Evolutionary conservation across 805 yeast genomes (phyloP).

Genomic region (Candida tammaniensis): DNA sequence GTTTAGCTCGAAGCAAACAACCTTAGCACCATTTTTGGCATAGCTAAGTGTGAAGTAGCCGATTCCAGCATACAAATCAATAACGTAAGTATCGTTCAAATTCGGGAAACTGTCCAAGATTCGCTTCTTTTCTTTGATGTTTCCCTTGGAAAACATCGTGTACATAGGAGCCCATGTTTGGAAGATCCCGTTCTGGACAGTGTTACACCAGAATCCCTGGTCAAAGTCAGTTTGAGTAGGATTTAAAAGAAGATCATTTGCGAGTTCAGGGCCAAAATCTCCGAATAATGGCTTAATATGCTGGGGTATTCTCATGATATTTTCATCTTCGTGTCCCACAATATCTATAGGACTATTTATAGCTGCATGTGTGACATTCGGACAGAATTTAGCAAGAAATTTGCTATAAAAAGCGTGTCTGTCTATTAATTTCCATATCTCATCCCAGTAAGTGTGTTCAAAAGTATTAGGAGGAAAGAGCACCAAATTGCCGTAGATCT

Average conservation of each 20-base stretch:
- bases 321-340: conserved; percentile 49
- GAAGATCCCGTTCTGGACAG: conserved; percentile 66
- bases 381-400: conserved; percentile 13
- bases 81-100: conserved; percentile 42
- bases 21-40: conserved; percentile 49
- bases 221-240: conserved; percentile 46
- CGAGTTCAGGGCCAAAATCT: conserved; percentile 60
- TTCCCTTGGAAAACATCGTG: conserved; percentile 88
- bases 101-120: conserved; percentile 44
- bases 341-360: conserved; percentile 65
- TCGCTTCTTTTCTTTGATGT: conserved; percentile 75
- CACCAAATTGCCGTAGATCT: conserved; percentile 66
- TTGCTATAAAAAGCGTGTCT: conserved; percentile 14
- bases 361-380: conserved; percentile 57
- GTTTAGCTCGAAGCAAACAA: conserved; percentile 80
- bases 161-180: conserved; percentile 84
- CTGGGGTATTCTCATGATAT: conserved; percentile 59
- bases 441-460: conserved; percentile 34
- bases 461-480: conserved; percentile 53
- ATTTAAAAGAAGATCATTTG: conserved; percentile 19
- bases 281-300: conserved; percentile 61
- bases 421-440: conserved; percentile 7
- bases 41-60: conserved; percentile 81
- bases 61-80: conserved; percentile 80
- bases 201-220: conserved; percentile 68